These are phyloP conservation scores for Fusarium illudens DNA, from an alignment of 2,329 filamentous ascomycete genomes.

Conservation along the genomic window DNA sequence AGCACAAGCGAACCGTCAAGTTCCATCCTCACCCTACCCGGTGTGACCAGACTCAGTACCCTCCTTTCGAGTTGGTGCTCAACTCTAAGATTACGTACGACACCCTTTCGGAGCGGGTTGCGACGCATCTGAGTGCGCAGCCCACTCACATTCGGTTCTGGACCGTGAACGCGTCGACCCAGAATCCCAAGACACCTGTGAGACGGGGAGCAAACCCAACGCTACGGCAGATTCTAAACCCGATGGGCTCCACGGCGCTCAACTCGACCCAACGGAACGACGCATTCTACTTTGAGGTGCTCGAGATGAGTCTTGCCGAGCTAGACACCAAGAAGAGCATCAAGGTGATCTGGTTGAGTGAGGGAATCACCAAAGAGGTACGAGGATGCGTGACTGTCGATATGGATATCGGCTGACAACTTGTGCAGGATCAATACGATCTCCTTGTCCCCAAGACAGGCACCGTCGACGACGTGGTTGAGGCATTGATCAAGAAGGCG, in stretches of 20 bases:
- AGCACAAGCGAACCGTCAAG: slow-evolving; percentile 81
- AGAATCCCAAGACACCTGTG: slow-evolving; percentile 79
- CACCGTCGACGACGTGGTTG: slow-evolving; percentile 79
- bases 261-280: slow-evolving; percentile 77
- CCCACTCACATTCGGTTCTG: slow-evolving; percentile 91
- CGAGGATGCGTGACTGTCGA: slow-evolving; percentile 38
- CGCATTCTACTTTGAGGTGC: slow-evolving; percentile 87
- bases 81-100: slow-evolving; percentile 93
- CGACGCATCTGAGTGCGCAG: slow-evolving; percentile 76
- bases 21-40: slow-evolving; percentile 74
- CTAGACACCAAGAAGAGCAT: slow-evolving; percentile 91
- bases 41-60: slow-evolving; percentile 66
- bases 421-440: slow-evolving; percentile 74
- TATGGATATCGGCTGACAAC: slow-evolving; percentile 1
- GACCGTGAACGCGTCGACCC: slow-evolving; percentile 79
- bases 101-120: slow-evolving; percentile 83
- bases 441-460: slow-evolving; percentile 89
- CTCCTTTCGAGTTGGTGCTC: slow-evolving; percentile 77
- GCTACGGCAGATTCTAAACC: slow-evolving; percentile 80
- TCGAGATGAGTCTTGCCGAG: slow-evolving; percentile 94
- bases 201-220: slow-evolving; percentile 76
- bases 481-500: slow-evolving; percentile 80
- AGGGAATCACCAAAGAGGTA: slow-evolving; percentile 92
- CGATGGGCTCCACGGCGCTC: slow-evolving; percentile 72
- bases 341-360: slow-evolving; percentile 84